Base-by-base conservation (phyloP, 352 stramenopile genomes). In the Globisporangium apiculatum region DNA sequence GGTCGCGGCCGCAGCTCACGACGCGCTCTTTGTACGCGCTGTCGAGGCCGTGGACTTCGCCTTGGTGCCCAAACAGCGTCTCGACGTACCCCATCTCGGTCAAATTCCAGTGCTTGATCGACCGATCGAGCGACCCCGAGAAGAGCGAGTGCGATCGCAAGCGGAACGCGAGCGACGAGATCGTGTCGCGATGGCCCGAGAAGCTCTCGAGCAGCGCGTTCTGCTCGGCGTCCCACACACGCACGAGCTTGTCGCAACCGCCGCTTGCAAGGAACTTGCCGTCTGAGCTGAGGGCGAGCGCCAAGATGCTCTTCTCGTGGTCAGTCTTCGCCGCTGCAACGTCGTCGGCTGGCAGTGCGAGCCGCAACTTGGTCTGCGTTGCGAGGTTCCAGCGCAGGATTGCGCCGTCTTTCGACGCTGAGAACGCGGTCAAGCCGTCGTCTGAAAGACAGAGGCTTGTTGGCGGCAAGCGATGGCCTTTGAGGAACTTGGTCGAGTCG, bases 1-100 rank as follows among this genome's bases (percentile, higher is more conserved):
- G 83, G 64, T 98, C 94, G 42, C 83, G 87, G 40, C 89, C 88
- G 55, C 82, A 91, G 49, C 87, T 96, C 46, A 98, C 86, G 43
- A 96, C 75, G 47, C 91, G 80, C 61, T 97, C 91, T 53, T 94
- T 91, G 62, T 95, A 86, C 17, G 94, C 69, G 61, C 86, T 88
- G 55, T 98, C 93, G 7, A 98, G 79, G 53, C 71, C 88, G 37
- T 96, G 86, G 41, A 98, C 83, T 54, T 96, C 87, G 37, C 79
- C 79, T 66, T 98, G 89, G 59, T 97, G 88, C 40, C 91, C 91
- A 65, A 97, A 98, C 17, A 98, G 75, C 51, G 94, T 98, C 73
- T 98, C 94, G 24, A 98, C 79, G 68, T 98, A 98, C 31, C 84
- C 89, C 89, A 97, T 98, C 62, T 98, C 91, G 4, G 84, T 96